Conservation (phyloP, 495 filamentous ascomycete species). For the Bombardia bombarda region DNA sequence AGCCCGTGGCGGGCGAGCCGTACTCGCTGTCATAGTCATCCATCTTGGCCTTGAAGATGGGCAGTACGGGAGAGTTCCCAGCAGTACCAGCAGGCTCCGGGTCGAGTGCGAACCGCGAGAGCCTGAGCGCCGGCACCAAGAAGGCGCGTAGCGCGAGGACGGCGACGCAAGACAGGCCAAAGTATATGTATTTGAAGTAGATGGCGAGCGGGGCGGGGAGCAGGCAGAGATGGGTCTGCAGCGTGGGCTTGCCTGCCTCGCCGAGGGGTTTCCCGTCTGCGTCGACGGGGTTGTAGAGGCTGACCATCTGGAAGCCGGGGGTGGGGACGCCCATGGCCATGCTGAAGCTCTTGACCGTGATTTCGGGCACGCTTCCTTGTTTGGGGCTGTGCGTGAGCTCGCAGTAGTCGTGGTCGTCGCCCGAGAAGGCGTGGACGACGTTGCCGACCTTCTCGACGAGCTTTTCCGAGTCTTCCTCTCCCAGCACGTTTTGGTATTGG, state of each 20-base stretch:
- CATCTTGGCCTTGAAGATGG: slow-evolving; percentile 38
- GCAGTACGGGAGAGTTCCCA: slow-evolving; percentile 20
- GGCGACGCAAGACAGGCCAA: slow-evolving; percentile 52
- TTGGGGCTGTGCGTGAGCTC: slow-evolving; percentile 67
- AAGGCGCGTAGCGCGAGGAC: slow-evolving; percentile 55
- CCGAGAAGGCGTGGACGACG: slow-evolving; percentile 77
- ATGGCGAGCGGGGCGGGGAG: slow-evolving; percentile 80
- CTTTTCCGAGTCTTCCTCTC: slow-evolving; percentile 59
- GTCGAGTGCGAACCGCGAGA: slow-evolving; percentile 38
- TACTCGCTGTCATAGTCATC: slow-evolving; percentile 36
- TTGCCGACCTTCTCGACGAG: slow-evolving; percentile 67
- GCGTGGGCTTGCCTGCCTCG: slow-evolving; percentile 40
- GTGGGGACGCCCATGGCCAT: slow-evolving; percentile 95
- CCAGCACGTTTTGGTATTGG: slow-evolving; percentile 95
- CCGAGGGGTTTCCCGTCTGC: slow-evolving; percentile 48
- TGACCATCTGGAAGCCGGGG: slow-evolving; percentile 82
- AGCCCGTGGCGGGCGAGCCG: slow-evolving; percentile 15
- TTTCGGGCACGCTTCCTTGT: slow-evolving; percentile 63
- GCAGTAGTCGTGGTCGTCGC: slow-evolving; percentile 98
- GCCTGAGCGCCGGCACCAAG: slow-evolving; percentile 39
- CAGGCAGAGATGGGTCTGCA: slow-evolving; percentile 85
- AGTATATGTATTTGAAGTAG: slow-evolving; percentile 65
- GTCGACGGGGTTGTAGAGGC: slow-evolving; percentile 85
- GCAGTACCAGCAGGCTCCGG: slow-evolving; percentile 11
- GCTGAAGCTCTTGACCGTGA: slow-evolving; percentile 87